A percentile compares a stretch with the other conserved stretches of the same genome.
Evolutionary conservation across 2,329 filamentous ascomycete species (phyloP).

Genomic region (Thelonectria blattea): DNA sequence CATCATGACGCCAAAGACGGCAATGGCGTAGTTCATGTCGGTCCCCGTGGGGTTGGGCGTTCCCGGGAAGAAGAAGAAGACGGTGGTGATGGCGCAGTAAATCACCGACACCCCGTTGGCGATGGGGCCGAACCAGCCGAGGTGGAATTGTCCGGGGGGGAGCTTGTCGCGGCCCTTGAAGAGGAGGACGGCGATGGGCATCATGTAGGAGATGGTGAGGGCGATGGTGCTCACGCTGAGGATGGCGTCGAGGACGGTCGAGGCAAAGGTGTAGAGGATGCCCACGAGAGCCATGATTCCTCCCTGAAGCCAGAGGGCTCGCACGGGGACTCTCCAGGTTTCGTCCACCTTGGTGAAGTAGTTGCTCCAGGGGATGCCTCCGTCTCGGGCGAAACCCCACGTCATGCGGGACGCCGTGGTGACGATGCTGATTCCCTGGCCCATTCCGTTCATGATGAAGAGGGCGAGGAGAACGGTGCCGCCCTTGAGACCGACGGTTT

Average conservation of each 20-base stretch:
- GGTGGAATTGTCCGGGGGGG: conserved; percentile 51
- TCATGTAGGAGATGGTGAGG: conserved; percentile 56
- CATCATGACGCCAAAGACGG: conserved; percentile 62
- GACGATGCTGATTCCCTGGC: conserved; percentile 57
- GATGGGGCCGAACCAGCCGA: conserved; percentile 52
- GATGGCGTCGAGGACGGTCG: conserved; percentile 58
- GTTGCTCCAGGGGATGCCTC: conserved; percentile 50
- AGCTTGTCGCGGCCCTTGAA: conserved; percentile 59
- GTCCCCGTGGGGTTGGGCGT: conserved; percentile 49
- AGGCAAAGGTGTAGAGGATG: conserved; percentile 60
- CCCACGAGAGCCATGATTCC: conserved; percentile 51
- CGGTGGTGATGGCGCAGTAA: conserved; percentile 58
- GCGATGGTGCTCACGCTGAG: conserved; percentile 62
- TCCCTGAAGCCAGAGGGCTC: conserved; percentile 58
- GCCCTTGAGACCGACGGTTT: conserved; percentile 43
- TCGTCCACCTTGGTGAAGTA: conserved; percentile 53
- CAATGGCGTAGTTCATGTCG: conserved; percentile 66
- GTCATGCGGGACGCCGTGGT: conserved; percentile 59
- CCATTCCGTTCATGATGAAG: conserved; percentile 62
- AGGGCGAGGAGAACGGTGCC: conserved; percentile 53
- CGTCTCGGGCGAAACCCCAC: conserved; percentile 60
- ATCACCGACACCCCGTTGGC: conserved; percentile 56
- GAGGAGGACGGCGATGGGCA: conserved; percentile 57
- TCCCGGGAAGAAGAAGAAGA: conserved; percentile 62
- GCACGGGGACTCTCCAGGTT: conserved; percentile 58